phyloP scores from a whole-genome alignment of 495 filamentous ascomycete genomes.

The Glutinoglossum americanum region DNA sequence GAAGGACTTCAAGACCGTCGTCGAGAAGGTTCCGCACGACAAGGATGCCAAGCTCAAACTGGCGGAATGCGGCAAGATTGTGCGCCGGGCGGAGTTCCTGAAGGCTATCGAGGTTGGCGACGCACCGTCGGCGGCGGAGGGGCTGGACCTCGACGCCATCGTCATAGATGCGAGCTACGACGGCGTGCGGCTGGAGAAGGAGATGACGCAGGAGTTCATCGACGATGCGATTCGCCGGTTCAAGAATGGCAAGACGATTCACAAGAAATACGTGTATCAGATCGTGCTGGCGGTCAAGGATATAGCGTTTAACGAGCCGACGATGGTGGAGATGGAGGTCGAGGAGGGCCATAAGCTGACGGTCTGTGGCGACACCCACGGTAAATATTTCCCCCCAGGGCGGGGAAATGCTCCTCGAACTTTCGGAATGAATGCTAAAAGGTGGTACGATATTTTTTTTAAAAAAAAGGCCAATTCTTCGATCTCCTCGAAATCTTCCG shows the following conservation, averaged over 20 bases:
- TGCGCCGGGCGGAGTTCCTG: slow-evolving; percentile 74
- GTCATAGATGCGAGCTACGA: slow-evolving; percentile 67
- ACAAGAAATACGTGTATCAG: slow-evolving; percentile 92
- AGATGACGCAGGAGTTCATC: slow-evolving; percentile 93
- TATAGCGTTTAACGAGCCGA: slow-evolving; percentile 76
- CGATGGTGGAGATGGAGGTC: slow-evolving; percentile 89
- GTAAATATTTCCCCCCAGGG: too few relatives aligned
- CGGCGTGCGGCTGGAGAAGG: slow-evolving; percentile 49
- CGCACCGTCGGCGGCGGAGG: slow-evolving; percentile 75
- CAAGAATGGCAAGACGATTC: slow-evolving; percentile 85
- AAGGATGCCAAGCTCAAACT: slow-evolving; percentile 78
- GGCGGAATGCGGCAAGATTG: slow-evolving; percentile 79
- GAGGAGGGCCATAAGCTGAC: slow-evolving; percentile 57
- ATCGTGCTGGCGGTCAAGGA: slow-evolving; percentile 80
- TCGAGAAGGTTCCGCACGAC: slow-evolving; percentile 68
- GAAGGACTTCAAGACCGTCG: slow-evolving; percentile 79
- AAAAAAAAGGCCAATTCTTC: slow-evolving; percentile 67
- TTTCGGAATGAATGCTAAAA: too few relatives aligned
- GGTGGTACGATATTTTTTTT: too few relatives aligned
- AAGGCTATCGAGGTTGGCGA: slow-evolving; percentile 88
- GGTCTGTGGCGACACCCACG: slow-evolving; percentile 95
- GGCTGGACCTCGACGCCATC: slow-evolving; percentile 70
- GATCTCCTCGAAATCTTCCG: slow-evolving; percentile 93
- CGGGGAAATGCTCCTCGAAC: too few relatives aligned
- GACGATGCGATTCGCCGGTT: slow-evolving; percentile 92